These are phyloP conservation scores for Oehlia diaphana DNA, from an alignment of 192 early-diverging fungal genomes.

Conservation along the genomic window DNA sequence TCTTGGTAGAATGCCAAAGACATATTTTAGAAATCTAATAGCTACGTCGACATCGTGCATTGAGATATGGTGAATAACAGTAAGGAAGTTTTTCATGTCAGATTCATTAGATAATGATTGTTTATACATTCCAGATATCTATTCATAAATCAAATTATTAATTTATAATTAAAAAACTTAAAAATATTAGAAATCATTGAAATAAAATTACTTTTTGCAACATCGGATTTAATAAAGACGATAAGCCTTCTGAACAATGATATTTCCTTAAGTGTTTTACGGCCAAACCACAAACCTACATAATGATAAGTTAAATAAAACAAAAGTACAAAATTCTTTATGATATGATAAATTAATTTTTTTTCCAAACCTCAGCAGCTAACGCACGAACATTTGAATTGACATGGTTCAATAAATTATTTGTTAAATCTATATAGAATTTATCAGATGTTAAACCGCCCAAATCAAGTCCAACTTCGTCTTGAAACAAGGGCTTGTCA, in stretches of 20 bases:
- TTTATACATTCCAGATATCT: background rate
- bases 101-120: background rate
- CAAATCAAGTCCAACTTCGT: constrained; percentile 40
- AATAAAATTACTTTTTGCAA: background rate
- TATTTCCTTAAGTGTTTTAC: constrained; percentile 4
- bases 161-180: background rate
- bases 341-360: background rate
- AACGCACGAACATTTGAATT: constrained; percentile 45
- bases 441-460: constrained; percentile 37
- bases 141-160: background rate
- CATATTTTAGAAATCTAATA: constrained; percentile 35
- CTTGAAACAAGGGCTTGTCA: constrained; percentile 46
- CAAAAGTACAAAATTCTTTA: background rate
- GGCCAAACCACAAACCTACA: constrained; percentile 3
- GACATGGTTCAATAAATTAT: constrained; percentile 41
- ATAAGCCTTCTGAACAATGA: constrained; percentile 2
- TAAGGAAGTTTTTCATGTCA: constrained; percentile 33
- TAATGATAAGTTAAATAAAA: background rate
- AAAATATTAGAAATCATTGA: background rate
- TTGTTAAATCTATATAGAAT: constrained; percentile 47
- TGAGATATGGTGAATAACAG: constrained; percentile 45
- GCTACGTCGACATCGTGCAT: constrained; percentile 42
- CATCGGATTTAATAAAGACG: constrained; percentile 1
- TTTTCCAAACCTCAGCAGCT: constrained; percentile 52
- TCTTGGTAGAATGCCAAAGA: constrained; percentile 55